Percentiles rank a stretch among this genome's conserved stretches.
These are phyloP conservation scores for Aspergillus sp. DNA, from an alignment of 2,329 filamentous ascomycete species.

Conservation along the genomic window DNA sequence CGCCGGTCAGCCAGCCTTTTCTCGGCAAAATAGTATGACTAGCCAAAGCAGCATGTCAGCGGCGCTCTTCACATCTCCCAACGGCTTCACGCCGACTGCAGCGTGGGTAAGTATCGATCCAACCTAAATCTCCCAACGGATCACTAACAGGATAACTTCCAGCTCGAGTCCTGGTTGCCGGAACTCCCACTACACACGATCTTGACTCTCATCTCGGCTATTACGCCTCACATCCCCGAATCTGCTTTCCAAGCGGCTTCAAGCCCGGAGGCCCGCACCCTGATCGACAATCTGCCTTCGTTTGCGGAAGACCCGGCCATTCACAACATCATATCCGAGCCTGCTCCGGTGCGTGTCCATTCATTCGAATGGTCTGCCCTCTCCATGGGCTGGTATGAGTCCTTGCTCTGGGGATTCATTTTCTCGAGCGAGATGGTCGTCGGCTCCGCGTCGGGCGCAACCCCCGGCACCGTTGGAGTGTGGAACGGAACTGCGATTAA, in stretches of 20 bases:
- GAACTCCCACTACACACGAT: slow-evolving; percentile 86
- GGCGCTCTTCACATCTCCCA: slow-evolving; percentile 52
- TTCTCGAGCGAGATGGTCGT: slow-evolving; percentile 85
- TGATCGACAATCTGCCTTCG: slow-evolving; percentile 44
- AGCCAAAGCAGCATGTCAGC: slow-evolving; percentile 69
- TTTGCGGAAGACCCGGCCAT: slow-evolving; percentile 57
- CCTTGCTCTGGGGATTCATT: slow-evolving; percentile 87
- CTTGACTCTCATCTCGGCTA: slow-evolving; percentile 69
- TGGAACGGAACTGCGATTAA: slow-evolving; percentile 91
- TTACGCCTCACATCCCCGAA: slow-evolving; percentile 51
- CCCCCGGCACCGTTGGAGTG: slow-evolving; percentile 82
- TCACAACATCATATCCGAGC: slow-evolving; percentile 66
- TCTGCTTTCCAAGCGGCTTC: slow-evolving; percentile 44
- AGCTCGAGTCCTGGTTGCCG: slow-evolving; percentile 92
- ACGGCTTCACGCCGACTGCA: slow-evolving; percentile 72
- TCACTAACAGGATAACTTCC: slow-evolving; percentile 17
- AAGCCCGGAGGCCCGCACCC: slow-evolving; percentile 40
- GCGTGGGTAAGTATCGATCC: slow-evolving; percentile 59
- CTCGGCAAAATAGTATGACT: slow-evolving; percentile 83
- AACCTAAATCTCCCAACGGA: background rate
- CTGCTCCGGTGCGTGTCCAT: slow-evolving; percentile 73
- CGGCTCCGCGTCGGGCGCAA: slow-evolving; percentile 44
- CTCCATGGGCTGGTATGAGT: slow-evolving; percentile 93
- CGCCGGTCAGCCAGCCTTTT: slow-evolving; percentile 76
- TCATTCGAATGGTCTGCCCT: slow-evolving; percentile 93